phyloP scores from a whole-genome alignment of 371 early-diverging fungal species.

The Saksenaea vasiformis region DNA sequence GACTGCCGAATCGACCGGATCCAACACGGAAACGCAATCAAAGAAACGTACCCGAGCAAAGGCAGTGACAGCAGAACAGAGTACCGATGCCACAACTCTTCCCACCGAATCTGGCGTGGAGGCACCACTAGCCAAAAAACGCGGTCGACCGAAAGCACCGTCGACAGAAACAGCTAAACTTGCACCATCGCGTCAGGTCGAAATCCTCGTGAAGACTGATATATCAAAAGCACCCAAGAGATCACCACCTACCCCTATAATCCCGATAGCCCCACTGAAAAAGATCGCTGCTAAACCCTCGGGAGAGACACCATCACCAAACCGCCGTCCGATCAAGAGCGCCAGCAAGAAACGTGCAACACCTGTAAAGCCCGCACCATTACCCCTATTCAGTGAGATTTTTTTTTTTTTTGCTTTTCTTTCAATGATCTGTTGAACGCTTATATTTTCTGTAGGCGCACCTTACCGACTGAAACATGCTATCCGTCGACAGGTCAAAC shows the following conservation, averaged over 20 bases:
- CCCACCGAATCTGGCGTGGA: no score
- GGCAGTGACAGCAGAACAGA: neutral
- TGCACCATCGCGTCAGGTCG: neutral
- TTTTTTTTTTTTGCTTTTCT: neutral
- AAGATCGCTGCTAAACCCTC: neutral
- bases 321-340: neutral
- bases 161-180: neutral
- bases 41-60: neutral
- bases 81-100: no score
- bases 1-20: neutral
- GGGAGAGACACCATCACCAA: neutral
- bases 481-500: constrained; percentile 11
- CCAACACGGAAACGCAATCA: neutral
- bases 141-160: neutral
- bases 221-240: neutral
- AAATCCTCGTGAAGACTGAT: neutral
- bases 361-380: neutral
- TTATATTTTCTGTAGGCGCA: neutral
- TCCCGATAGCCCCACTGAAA: neutral
- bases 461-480: constrained; percentile 5
- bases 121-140: neutral
- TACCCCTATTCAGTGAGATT: constrained; percentile 7
- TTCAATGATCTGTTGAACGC: neutral
- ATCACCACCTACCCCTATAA: neutral
- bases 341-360: neutral